Percentiles rank a stretch among this genome's conserved stretches.
Conservation (phyloP, 2,329 filamentous ascomycete genomes). For the Fusarium goolgardi region DNA sequence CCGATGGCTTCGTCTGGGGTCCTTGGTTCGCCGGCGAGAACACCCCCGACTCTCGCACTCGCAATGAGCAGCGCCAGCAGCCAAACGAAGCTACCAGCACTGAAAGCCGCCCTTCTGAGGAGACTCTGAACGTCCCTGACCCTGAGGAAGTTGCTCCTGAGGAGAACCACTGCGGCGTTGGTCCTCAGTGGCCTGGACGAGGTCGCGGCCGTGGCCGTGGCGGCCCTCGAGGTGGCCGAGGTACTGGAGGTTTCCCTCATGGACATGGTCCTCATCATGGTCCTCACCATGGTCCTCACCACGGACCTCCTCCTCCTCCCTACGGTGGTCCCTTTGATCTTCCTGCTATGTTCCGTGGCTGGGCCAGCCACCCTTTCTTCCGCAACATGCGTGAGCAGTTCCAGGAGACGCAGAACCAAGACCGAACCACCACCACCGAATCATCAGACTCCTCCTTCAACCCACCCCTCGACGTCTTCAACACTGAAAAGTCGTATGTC, state of each 20-base stretch:
- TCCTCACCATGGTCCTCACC: constrained; percentile 43
- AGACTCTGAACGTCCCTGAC: constrained; percentile 50
- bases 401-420: constrained; percentile 29
- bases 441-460: constrained; percentile 70
- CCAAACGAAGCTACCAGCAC: constrained; percentile 39
- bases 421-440: constrained; percentile 42
- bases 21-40: constrained; percentile 45
- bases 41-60: constrained; percentile 35
- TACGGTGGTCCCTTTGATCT: constrained; percentile 53
- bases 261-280: constrained; percentile 38
- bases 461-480: constrained; percentile 81
- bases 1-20: constrained; percentile 43
- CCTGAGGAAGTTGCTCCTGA: constrained; percentile 51
- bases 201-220: constrained; percentile 40
- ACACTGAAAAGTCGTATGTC: constrained; percentile 72
- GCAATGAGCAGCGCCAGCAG: constrained; percentile 38
- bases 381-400: constrained; percentile 55
- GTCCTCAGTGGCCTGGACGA: constrained; percentile 39
- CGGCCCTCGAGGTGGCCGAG: constrained; percentile 41
- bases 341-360: constrained; percentile 53
- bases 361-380: constrained; percentile 58
- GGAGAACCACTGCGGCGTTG: constrained; percentile 45
- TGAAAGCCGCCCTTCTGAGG: constrained; percentile 53
- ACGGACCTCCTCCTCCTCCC: constrained; percentile 25
- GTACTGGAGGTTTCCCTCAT: constrained; percentile 37